These are phyloP conservation scores for Fusarium clavum DNA, from an alignment of 2,329 filamentous ascomycete species.

Conservation along the genomic window DNA sequence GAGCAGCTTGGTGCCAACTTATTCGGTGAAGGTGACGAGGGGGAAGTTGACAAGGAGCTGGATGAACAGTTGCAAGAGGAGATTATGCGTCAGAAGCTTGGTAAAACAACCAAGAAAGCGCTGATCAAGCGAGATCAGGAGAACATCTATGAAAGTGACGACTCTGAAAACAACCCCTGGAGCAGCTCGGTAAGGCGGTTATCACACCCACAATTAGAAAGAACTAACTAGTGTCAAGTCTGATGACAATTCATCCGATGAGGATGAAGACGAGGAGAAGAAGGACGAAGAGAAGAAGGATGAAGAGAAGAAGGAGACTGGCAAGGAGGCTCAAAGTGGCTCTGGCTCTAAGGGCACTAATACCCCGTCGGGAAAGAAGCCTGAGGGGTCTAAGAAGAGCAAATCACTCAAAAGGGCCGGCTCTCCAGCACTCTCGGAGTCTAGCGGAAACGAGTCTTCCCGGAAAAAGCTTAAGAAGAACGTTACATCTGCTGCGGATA, in stretches of 20 bases:
- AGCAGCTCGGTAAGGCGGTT: slow-evolving; percentile 51
- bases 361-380: slow-evolving; percentile 62
- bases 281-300: slow-evolving; percentile 59
- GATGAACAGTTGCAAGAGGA: slow-evolving; percentile 76
- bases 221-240: slow-evolving; percentile 53
- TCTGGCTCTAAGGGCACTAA: slow-evolving; percentile 75
- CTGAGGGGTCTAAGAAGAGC: slow-evolving; percentile 60
- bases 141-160: slow-evolving; percentile 83
- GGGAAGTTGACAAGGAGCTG: slow-evolving; percentile 79
- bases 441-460: slow-evolving; percentile 89
- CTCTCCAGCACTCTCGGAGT: slow-evolving; percentile 88
- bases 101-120: slow-evolving; percentile 83
- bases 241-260: slow-evolving; percentile 58
- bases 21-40: slow-evolving; percentile 77
- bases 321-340: slow-evolving; percentile 63
- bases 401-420: slow-evolving; percentile 83
- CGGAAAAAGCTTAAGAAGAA: slow-evolving; percentile 82
- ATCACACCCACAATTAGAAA: background rate
- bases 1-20: slow-evolving; percentile 90
- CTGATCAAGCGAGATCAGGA: slow-evolving; percentile 88
- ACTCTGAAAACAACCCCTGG: slow-evolving; percentile 59
- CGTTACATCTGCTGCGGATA: slow-evolving; percentile 59
- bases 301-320: slow-evolving; percentile 58
- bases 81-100: slow-evolving; percentile 74
- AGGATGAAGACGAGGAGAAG: slow-evolving; percentile 53